phyloP scores from a whole-genome alignment of 2,329 filamentous ascomycete species.

The Fusarium incarnatum region DNA sequence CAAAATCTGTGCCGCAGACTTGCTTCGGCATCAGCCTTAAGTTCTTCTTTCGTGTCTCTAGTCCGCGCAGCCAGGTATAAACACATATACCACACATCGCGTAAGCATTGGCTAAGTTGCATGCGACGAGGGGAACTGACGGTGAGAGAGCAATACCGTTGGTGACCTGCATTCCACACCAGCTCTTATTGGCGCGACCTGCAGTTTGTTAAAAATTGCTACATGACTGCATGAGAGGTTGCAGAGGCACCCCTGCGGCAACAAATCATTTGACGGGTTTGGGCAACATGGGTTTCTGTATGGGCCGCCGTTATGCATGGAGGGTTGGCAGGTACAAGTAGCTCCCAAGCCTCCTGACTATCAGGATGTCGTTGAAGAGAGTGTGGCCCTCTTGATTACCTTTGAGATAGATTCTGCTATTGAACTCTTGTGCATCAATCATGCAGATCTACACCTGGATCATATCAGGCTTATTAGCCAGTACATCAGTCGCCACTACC shows the following conservation, averaged over 20 bases:
- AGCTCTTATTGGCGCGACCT: not conserved
- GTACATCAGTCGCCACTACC: not conserved
- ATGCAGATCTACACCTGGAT: constrained; percentile 1
- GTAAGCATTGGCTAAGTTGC: not conserved
- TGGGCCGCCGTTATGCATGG: not conserved
- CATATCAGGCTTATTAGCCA: not conserved
- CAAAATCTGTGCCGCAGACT: not conserved
- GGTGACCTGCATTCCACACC: not conserved
- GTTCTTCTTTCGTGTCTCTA: not conserved
- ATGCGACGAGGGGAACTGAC: not conserved
- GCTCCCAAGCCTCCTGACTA: not conserved
- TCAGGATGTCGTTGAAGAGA: not conserved
- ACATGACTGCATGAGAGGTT: not conserved
- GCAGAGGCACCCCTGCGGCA: no score
- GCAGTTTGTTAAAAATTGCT: not conserved
- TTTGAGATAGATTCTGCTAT: not conserved
- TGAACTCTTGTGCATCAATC: not conserved
- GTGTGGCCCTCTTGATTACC: not conserved
- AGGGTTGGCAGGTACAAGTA: not conserved
- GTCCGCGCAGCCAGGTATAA: not conserved
- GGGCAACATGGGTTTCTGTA: not conserved
- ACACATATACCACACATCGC: not conserved
- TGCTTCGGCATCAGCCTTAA: not conserved
- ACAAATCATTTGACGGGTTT: not conserved
- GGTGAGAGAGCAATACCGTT: not conserved